Evolutionary conservation across 495 filamentous ascomycete genomes (phyloP).

Genomic region (Tricharina praecox): DNA sequence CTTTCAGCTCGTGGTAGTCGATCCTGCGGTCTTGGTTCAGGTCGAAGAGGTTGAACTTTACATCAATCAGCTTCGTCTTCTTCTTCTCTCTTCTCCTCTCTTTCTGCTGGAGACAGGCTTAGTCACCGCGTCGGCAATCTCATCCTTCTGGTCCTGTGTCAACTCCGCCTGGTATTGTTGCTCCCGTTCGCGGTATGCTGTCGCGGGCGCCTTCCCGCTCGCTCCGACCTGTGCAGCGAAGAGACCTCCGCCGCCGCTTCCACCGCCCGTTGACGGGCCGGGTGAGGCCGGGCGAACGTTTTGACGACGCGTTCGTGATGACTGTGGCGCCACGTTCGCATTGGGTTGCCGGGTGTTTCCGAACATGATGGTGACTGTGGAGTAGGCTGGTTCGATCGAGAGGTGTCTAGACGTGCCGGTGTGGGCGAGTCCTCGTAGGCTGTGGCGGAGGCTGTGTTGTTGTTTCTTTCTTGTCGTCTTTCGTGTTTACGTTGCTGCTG

Average conservation of each 20-base stretch:
- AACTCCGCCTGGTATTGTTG: constrained; percentile 31
- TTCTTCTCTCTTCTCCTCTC: too few relatives aligned
- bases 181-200: constrained; percentile 24
- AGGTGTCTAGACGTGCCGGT: too few relatives aligned
- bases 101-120: too few relatives aligned
- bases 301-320: constrained; percentile 14
- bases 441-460: too few relatives aligned
- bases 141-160: constrained; percentile 73
- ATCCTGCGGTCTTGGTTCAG: constrained; percentile 87
- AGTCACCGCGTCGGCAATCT: constrained; percentile 68
- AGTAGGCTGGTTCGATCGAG: too few relatives aligned
- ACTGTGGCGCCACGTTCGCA: neutral
- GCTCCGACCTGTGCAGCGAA: constrained; percentile 10
- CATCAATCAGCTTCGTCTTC: too few relatives aligned
- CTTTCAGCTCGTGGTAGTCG: constrained; percentile 95
- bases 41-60: constrained; percentile 96
- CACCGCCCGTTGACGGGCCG: constrained; percentile 6
- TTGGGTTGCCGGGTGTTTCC: neutral
- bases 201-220: constrained; percentile 11
- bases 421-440: too few relatives aligned
- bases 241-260: constrained; percentile 12
- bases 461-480: too few relatives aligned
- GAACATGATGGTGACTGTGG: constrained; percentile 9
- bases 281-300: constrained; percentile 1
- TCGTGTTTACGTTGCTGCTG: too few relatives aligned